Conservation (phyloP, 768 basidiomycete genomes). For the Tylopilus felleus region DNA sequence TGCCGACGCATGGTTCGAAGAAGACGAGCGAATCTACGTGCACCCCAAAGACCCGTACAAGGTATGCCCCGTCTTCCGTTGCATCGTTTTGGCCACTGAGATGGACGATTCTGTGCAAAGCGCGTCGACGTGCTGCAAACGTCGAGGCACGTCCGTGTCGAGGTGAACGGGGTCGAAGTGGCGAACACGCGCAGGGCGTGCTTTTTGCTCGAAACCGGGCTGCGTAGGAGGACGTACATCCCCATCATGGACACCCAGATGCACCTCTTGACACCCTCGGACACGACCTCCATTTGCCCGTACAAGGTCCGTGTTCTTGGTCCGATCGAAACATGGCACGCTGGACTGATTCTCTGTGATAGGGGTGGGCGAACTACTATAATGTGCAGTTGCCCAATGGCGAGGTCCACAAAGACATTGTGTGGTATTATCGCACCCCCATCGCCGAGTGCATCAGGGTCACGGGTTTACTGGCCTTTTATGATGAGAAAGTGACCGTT, state of each 20-base stretch:
- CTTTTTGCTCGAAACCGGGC: conserved; percentile 56
- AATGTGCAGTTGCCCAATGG: conserved; percentile 45
- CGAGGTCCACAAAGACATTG: conserved; percentile 44
- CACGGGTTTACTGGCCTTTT: conserved; percentile 53
- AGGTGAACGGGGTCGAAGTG: conserved; percentile 59
- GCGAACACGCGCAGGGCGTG: conserved; percentile 53
- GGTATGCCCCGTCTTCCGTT: conserved; percentile 32
- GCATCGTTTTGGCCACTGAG: too few species aligned
- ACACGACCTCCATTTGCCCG: conserved; percentile 49
- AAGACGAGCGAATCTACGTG: conserved; percentile 57
- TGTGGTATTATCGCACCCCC: conserved; percentile 64
- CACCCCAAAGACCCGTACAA: conserved; percentile 73
- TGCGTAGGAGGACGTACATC: conserved; percentile 58
- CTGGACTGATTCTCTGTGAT: conserved; percentile 1
- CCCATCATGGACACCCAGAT: conserved; percentile 53
- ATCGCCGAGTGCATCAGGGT: conserved; percentile 49
- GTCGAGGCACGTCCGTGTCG: conserved; percentile 57
- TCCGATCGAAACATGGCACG: neutral
- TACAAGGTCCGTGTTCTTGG: conserved; percentile 51
- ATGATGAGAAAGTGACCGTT: conserved; percentile 66
- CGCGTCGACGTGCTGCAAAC: conserved; percentile 60
- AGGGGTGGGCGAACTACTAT: conserved; percentile 64
- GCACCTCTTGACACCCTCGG: conserved; percentile 47
- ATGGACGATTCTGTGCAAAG: conserved; percentile 27
- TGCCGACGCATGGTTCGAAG: conserved; percentile 66